Evolutionary conservation across 2,329 filamentous ascomycete genomes (phyloP), one percentile per base, ranked within the genome.

Genomic region (Colletotrichum sp.): DNA sequence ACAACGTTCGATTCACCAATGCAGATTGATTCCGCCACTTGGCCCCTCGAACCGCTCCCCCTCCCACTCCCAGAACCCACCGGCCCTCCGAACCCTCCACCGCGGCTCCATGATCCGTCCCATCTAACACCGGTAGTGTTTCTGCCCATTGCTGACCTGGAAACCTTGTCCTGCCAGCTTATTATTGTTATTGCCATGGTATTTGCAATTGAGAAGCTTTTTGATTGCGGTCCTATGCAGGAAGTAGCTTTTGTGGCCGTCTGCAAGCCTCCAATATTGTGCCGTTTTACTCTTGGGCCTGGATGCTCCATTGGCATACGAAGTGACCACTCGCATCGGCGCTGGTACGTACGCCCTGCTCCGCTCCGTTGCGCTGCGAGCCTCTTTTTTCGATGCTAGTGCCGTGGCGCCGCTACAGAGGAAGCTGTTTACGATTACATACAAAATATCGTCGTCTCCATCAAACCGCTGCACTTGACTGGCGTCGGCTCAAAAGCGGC

Each of bases 371-470:
- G 39, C 39, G 39, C 39, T n/a, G 28, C 68, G 62, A 71, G 44
- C 39, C 39, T 49, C 68, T 72, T 62, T 24, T 65, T 68, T 75
- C 15, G 36, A 67, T 59, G 26, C 70, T 73, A 73, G 73, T 28
- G 39, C 39, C 39, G 39, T 49, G 39, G 69, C 62, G 64, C 69
- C 28, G 72, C 72, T 55, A 63, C 49, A 30, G 69, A 67, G 62
- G 32, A 64, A 34, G 36, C 26, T 64, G 39, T 59, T 49, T 49
- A 49, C 39, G 18, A 49, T 76, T 73, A 76, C 73, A 36, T 76
- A 73, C 70, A 68, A 73, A 60, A 52, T 68, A 73, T 65, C 64
- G 59, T 65, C 49, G 69, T 72, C 55, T 34, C 73, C 70, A 76
- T 76, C 63, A 21, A 75, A 75, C 39, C 69, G 52, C 24, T 28